Base-by-base conservation (phyloP, 192 early-diverging fungal species). In the Glomus cerebriforme region DNA sequence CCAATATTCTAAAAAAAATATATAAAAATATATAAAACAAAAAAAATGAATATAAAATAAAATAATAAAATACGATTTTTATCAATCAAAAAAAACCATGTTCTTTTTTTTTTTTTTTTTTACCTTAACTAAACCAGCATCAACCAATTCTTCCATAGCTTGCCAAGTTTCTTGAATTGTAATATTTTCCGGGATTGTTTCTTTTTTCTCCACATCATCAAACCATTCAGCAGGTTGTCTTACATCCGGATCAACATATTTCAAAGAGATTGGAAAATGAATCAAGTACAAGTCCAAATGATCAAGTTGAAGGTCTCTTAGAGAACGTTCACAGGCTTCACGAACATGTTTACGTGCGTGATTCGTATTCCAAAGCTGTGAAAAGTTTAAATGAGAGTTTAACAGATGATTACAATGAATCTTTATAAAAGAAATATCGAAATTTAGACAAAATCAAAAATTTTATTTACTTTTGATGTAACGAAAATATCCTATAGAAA, bases 241-340 rank as follows among this genome's bases (percentile, higher is more conserved):
- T 15, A 66, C 72, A n/a, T 82, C 80, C 32, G 79, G 77, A 45
- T 83, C 80, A 8, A 89, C 88, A 69, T 82, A 83, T 71, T 91
- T 88, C 69, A 92, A 83, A 7, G 90, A 84, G 72, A 92, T 81
- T 17, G 89, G 87, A 81, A 87, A 92, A 79, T 95, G 93, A 32
- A 96, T 87, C 43, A 94, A 72, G 79, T 90, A 92, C 19, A 94
- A 83, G 80, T 94, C 92, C 58, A 94, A 29, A 79, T 92, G 92
- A 1, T 85, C 82, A 63, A 89, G 70, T 15, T 85, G 82, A 1
- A 90, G 80, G 15, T 90, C 85, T 63, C 81, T 80, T 39, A 93
- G 82, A n/a, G 85, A 83, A 43, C 79, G 79, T 29, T 90, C 82
- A 65, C 90, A 86, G 17, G 89, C 91, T 73, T 82, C 66, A 8